A percentile compares a stretch with the other conserved stretches of the same genome.
Evolutionary conservation across 768 basidiomycete genomes (phyloP).

Genomic region (Nevesoporus exiguus): DNA sequence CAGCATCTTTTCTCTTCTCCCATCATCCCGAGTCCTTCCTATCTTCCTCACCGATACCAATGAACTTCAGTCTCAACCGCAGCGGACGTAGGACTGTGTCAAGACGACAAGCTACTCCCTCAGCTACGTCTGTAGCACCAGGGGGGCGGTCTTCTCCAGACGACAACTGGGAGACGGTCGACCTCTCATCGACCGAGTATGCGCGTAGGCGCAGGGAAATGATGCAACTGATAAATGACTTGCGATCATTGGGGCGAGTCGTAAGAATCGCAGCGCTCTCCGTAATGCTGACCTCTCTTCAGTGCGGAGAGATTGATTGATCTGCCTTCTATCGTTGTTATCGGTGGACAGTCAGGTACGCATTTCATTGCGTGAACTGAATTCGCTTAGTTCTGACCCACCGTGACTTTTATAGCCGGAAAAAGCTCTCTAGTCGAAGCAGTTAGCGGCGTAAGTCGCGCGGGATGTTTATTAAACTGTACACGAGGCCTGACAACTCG

Average conservation of each 20-base stretch:
- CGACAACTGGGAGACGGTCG: constrained; percentile 9
- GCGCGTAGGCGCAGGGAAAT: constrained; percentile 38
- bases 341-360: constrained; percentile 55
- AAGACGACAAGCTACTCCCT: not conserved
- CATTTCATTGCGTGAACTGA: not conserved
- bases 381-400: not conserved
- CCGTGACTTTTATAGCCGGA: constrained; percentile 37
- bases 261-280: not conserved
- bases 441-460: constrained; percentile 46
- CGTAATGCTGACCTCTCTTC: not conserved
- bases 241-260: constrained; percentile 41
- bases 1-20: not conserved
- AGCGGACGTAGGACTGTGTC: not conserved
- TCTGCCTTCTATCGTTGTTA: constrained; percentile 52
- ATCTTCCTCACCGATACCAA: not conserved
- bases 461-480: not conserved
- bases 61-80: not conserved
- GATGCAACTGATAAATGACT: constrained; percentile 36
- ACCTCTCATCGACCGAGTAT: constrained; percentile 37
- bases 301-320: constrained; percentile 41
- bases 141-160: constrained; percentile 10
- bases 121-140: not conserved
- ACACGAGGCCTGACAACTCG: not conserved
- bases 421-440: constrained; percentile 61
- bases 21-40: not conserved